phyloP scores from a whole-genome alignment of 2,329 filamentous ascomycete genomes.

The Thelonectria blattea region DNA sequence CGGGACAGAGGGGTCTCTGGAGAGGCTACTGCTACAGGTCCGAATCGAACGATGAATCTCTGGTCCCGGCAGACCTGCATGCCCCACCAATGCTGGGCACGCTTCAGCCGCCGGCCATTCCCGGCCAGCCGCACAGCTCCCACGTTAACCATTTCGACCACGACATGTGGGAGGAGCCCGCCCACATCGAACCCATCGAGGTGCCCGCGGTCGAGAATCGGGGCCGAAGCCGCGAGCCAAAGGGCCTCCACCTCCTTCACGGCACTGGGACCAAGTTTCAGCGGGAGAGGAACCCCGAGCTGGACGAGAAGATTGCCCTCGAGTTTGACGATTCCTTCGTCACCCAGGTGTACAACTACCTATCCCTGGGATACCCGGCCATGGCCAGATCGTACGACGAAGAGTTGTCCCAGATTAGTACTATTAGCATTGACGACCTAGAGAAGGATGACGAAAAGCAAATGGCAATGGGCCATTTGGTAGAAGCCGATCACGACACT shows the following conservation, averaged over 20 bases:
- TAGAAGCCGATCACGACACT: slow-evolving; percentile 55
- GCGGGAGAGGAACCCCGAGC: slow-evolving; percentile 57
- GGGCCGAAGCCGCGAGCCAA: slow-evolving; percentile 43
- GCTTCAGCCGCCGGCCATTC: slow-evolving; percentile 50
- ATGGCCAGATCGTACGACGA: slow-evolving; percentile 83
- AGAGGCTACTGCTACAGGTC: slow-evolving; percentile 69
- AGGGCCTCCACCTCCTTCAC: slow-evolving; percentile 56
- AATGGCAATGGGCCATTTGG: slow-evolving; percentile 75
- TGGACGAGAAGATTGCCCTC: slow-evolving; percentile 58
- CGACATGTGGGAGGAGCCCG: slow-evolving; percentile 47
- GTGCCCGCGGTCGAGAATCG: slow-evolving; percentile 34
- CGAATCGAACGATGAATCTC: slow-evolving; percentile 43
- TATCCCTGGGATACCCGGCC: slow-evolving; percentile 89
- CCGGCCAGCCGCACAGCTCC: slow-evolving; percentile 44
- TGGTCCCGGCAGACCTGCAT: slow-evolving; percentile 52
- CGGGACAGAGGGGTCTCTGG: slow-evolving; percentile 74
- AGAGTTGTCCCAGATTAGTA: slow-evolving; percentile 82
- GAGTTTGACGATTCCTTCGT: slow-evolving; percentile 88
- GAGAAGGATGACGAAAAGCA: slow-evolving; percentile 69
- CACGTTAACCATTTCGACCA: slow-evolving; percentile 20
- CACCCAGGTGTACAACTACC: slow-evolving; percentile 96
- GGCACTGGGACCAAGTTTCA: slow-evolving; percentile 58
- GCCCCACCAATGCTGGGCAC: slow-evolving; percentile 58
- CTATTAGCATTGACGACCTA: slow-evolving; percentile 71
- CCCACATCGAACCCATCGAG: slow-evolving; percentile 34